phyloP scores from a whole-genome alignment of 495 filamentous ascomycete genomes.

The Penicillium egyptiacum region DNA sequence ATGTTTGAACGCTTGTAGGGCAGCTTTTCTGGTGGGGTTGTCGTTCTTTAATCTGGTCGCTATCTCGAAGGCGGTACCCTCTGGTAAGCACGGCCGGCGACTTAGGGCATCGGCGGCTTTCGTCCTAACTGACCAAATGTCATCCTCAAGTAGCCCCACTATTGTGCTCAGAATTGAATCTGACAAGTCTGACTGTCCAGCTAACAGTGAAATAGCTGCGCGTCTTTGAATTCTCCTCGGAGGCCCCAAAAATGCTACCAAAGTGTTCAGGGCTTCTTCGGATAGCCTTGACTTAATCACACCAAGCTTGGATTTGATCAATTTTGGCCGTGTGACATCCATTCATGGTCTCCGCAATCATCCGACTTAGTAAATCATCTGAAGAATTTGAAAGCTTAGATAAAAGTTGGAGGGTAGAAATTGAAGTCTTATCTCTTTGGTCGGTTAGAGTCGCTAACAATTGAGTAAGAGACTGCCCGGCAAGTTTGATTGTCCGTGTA shows the following conservation, averaged over 20 bases:
- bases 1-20: not conserved
- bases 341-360: not conserved
- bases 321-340: not conserved
- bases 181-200: not conserved
- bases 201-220: not conserved
- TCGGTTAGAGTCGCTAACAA: not conserved
- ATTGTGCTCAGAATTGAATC: not conserved
- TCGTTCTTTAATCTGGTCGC: not conserved
- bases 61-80: not conserved
- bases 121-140: not conserved
- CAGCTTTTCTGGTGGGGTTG: not conserved
- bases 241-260: not conserved
- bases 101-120: not conserved
- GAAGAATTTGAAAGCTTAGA: not conserved
- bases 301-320: not conserved
- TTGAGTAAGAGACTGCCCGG: not conserved
- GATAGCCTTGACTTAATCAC: no score
- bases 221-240: not conserved
- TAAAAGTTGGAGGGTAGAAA: not conserved
- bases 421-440: not conserved
- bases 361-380: not conserved
- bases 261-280: not conserved
- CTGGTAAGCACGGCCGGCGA: not conserved
- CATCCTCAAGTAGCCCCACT: not conserved
- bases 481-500: no score